These are phyloP conservation scores for Spiromastix sp. DNA, from an alignment of 2,329 filamentous ascomycete genomes.

Conservation along the genomic window DNA sequence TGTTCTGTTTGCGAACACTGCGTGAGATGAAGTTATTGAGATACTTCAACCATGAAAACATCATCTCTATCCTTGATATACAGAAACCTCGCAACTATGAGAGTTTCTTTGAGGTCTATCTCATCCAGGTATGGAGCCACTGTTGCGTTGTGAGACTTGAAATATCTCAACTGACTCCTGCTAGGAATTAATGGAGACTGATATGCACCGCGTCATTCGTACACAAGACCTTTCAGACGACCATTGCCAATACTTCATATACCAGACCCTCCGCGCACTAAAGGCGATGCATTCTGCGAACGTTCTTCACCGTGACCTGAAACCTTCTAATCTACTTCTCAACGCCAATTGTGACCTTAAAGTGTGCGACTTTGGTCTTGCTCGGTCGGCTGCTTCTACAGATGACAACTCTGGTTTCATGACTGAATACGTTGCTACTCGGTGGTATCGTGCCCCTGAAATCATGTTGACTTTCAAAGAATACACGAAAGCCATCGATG, in stretches of 20 bases:
- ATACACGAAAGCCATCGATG: constrained; percentile 98
- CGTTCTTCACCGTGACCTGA: constrained; percentile 91
- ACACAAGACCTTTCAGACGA: constrained; percentile 98
- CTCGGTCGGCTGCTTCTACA: constrained; percentile 87
- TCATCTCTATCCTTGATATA: constrained; percentile 98
- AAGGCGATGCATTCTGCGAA: constrained; percentile 99
- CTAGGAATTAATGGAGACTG: constrained; percentile 97
- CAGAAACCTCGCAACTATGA: constrained; percentile 96
- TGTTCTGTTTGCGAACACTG: constrained; percentile 93
- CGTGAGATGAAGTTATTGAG: constrained; percentile 98
- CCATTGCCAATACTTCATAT: constrained; percentile 99
- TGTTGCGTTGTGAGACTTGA: not conserved
- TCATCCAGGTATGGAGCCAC: constrained; percentile 67
- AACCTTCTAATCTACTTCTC: constrained; percentile 90
- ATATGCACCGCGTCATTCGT: constrained; percentile 98
- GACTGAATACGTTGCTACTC: constrained; percentile 99
- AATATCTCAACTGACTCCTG: constrained; percentile 2
- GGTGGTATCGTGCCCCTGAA: constrained; percentile 97
- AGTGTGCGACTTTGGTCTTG: constrained; percentile 96
- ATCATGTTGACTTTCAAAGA: constrained; percentile 99
- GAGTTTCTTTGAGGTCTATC: constrained; percentile 92
- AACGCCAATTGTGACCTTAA: constrained; percentile 99
- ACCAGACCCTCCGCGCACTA: constrained; percentile 91
- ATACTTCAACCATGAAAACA: constrained; percentile 99
- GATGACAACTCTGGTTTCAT: constrained; percentile 99